These are phyloP conservation scores for Diplodia intermedia DNA, from an alignment of 2,329 filamentous ascomycete genomes.

Conservation along the genomic window DNA sequence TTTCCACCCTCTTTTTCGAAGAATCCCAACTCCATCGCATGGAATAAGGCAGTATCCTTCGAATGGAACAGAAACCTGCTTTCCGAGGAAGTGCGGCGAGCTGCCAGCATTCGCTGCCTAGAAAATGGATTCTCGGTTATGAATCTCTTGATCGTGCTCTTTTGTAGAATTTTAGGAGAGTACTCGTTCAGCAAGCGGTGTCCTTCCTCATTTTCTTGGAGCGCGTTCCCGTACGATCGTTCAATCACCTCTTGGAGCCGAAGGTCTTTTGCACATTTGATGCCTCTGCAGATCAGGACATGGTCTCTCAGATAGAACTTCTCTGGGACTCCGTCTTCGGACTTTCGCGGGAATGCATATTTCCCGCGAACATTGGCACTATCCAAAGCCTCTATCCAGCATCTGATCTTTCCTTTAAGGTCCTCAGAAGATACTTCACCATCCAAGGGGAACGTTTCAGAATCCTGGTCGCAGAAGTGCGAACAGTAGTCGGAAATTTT, in stretches of 20 bases:
- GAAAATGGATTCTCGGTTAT: not conserved
- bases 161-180: not conserved
- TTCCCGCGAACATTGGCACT: no score
- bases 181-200: not conserved
- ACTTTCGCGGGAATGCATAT: no score
- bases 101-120: constrained; percentile 8
- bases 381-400: not conserved
- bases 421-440: no score
- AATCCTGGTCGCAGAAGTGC: no score
- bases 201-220: not conserved
- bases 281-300: no score
- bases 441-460: no score
- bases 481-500: not conserved
- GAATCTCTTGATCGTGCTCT: not conserved
- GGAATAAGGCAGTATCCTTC: constrained; percentile 28
- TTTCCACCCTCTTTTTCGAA: no score
- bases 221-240: no score
- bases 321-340: no score
- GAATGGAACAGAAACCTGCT: constrained; percentile 30
- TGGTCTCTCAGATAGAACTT: not conserved
- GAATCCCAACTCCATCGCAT: not conserved
- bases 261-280: not conserved
- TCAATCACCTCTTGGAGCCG: no score
- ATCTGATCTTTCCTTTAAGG: not conserved
- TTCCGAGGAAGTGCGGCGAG: not conserved